Evolutionary conservation across 2,329 filamentous ascomycete genomes (phyloP).

Genomic region (Dothideomycetidae sp.): DNA sequence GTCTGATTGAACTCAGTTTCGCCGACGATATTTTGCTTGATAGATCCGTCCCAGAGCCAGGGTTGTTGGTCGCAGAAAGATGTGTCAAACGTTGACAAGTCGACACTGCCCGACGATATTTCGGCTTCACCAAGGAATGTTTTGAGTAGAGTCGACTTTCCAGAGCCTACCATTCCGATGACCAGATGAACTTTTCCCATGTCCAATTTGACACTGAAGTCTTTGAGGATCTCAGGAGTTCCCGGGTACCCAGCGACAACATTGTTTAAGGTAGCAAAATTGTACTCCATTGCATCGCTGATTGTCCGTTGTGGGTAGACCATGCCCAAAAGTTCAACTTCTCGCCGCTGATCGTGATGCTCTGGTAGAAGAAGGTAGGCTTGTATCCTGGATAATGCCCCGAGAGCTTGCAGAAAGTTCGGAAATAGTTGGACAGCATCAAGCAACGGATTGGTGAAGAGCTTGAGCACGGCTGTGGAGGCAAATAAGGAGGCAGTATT

Average conservation of each 20-base stretch:
- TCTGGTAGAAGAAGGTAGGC: conserved; percentile 11
- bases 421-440: conserved; percentile 14
- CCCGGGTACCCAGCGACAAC: conserved; percentile 8
- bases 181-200: conserved; percentile 12
- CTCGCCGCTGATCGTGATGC: conserved; percentile 4
- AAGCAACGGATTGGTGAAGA: conserved; percentile 16
- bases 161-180: conserved; percentile 13
- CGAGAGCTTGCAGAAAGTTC: conserved; percentile 12
- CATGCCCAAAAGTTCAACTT: not conserved
- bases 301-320: not conserved
- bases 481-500: conserved; percentile 16
- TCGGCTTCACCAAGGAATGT: conserved; percentile 11
- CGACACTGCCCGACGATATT: conserved; percentile 2
- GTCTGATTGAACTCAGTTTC: conserved; percentile 53
- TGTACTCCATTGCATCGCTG: not conserved
- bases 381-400: conserved; percentile 15
- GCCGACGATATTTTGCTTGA: conserved; percentile 66
- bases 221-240: conserved; percentile 2
- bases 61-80: conserved; percentile 14
- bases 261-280: not conserved
- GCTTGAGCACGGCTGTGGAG: conserved; percentile 17
- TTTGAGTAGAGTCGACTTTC: conserved; percentile 13
- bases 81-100: conserved; percentile 3
- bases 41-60: conserved; percentile 71
- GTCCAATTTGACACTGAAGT: conserved; percentile 8